These are phyloP conservation scores for Mycena venus DNA, from an alignment of 768 basidiomycete species.

Conservation along the genomic window DNA sequence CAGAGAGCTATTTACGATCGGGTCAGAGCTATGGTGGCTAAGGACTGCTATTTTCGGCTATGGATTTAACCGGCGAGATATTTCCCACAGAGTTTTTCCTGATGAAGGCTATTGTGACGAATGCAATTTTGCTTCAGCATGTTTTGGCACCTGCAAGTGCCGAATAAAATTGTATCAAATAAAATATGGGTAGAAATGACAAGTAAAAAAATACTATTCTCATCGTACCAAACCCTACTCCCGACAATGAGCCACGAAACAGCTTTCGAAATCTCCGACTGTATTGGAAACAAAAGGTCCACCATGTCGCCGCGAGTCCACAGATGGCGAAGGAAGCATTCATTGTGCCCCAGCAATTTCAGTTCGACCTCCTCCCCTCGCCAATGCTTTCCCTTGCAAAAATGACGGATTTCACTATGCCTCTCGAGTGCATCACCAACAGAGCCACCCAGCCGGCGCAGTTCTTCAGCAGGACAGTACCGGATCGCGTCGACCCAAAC, in stretches of 20 bases:
- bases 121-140: too few species aligned
- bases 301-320: not conserved
- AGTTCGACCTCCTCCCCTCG: not conserved
- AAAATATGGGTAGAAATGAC: not conserved
- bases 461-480: not conserved
- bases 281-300: not conserved
- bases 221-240: too few species aligned
- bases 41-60: not conserved
- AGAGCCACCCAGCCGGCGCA: not conserved
- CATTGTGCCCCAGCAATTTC: not conserved
- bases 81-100: constrained; percentile 10
- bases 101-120: too few species aligned
- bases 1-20: not conserved
- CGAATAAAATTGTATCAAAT: too few species aligned
- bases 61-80: not conserved
- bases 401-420: too few species aligned
- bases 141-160: too few species aligned
- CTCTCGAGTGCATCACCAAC: not conserved
- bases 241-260: too few species aligned
- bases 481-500: not conserved
- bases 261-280: not conserved
- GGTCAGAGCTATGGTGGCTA: not conserved
- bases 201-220: not conserved
- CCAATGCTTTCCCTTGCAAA: too few species aligned
- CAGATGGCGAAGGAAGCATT: not conserved